Base-by-base conservation (phyloP, 495 filamentous ascomycete genomes). In the Podospora australis region DNA sequence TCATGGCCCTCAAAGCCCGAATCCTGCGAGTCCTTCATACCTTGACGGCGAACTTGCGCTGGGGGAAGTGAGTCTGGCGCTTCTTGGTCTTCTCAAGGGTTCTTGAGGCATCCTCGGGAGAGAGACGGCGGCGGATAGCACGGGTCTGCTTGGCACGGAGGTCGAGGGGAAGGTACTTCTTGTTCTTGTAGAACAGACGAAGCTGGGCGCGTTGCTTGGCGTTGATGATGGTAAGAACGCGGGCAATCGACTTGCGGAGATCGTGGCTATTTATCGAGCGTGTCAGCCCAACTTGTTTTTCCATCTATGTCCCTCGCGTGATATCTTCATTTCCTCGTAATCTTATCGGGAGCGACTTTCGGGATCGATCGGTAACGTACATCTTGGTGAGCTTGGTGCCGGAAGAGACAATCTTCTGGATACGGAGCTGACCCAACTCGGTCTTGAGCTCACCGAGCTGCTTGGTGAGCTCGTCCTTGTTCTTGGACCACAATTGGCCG, bases 31-130 rank as follows among this genome's bases (percentile, higher is more conserved):
- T 21, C 14, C 42, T 35, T 56, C 63, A 46, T 82, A 90, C 92
- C 90, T 96, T 99, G 67, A 99, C 83, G 68, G 94, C 94, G 75
- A 80, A 99, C 76, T 95, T 97, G 71, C 94, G 81, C 80, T 91
- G 87, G 44, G 94, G 92, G 81, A 98, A 99, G 78, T 99, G 94
- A 60, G 78, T 83, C 65, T 79, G 62, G 74, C 87, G 84, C 88
- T 99, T 99, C 78, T 83, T 84, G 71, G 88, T 84, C 81, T 90
- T 91, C 74, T 88, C 84, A 56, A 90, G 84, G 60, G 80, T 73
- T 63, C 78, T 77, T 60, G 81, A 75, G 54, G 82, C 79, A 77
- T 99, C 94, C 77, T 91, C 78, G 74, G 85, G 84, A 65, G 84
- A 90, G 69, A 99, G 80, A 58, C 87, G 78, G 72, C 92, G 84